These are phyloP conservation scores for Arthrobotrys musiformis DNA, from an alignment of 2,329 filamentous ascomycete genomes.

Conservation along the genomic window DNA sequence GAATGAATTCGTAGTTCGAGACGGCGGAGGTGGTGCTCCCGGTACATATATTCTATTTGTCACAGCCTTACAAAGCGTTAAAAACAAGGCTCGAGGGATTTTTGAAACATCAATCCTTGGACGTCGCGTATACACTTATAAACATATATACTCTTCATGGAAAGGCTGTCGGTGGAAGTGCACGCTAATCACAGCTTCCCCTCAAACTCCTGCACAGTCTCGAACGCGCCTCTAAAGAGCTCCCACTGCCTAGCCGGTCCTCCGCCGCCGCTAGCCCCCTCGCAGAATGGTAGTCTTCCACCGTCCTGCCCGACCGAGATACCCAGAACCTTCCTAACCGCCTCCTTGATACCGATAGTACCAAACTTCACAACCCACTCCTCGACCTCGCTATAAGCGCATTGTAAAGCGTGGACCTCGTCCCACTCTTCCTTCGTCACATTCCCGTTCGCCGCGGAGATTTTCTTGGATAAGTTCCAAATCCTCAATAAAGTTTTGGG, in stretches of 20 bases:
- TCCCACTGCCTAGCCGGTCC: conserved; percentile 29
- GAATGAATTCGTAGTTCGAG: neutral
- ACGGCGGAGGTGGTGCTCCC: neutral
- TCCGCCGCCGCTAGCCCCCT: neutral
- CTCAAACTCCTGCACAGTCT: conserved; percentile 35
- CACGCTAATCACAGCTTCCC: neutral
- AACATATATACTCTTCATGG: neutral
- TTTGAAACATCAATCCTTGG: neutral
- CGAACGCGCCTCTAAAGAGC: conserved; percentile 17
- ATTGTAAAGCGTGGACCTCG: conserved; percentile 70
- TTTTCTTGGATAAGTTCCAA: conserved; percentile 66
- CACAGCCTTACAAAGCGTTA: too few relatives aligned
- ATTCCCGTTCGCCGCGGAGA: conserved; percentile 62
- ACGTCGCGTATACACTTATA: neutral
- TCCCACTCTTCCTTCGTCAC: conserved; percentile 60
- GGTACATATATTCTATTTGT: too few relatives aligned
- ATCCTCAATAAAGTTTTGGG: conserved; percentile 71
- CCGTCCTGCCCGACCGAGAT: conserved; percentile 68
- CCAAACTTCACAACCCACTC: conserved; percentile 72
- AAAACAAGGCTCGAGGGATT: neutral
- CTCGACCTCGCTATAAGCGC: conserved; percentile 71
- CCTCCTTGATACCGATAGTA: conserved; percentile 74
- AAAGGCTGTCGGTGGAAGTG: neutral
- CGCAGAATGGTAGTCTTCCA: conserved; percentile 66
- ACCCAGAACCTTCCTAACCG: conserved; percentile 69